Base-by-base conservation (phyloP, 768 basidiomycete species). In the Guyanaporus albipodus region DNA sequence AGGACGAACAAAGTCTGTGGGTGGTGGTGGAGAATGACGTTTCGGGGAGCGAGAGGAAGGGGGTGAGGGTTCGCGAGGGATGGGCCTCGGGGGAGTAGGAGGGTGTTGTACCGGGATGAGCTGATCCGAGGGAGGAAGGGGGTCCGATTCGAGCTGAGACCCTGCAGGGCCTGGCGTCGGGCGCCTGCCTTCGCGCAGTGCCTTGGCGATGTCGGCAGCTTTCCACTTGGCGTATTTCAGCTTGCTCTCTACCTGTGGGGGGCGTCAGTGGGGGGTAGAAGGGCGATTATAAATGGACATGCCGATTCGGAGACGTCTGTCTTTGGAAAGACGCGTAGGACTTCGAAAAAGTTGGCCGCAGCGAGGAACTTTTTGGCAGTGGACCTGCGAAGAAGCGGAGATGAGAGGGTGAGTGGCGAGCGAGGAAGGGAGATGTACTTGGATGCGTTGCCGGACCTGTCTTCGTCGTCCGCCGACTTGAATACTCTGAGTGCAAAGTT, bases 191-290 rank as follows among this genome's bases (percentile, higher is more conserved):
- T 97, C 95, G n/a, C 94, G 83, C 61, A 93, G 79, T 1, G 95
- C 93, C 66, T 90, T 97, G 15, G 90, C 82, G 17, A 98, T 93
- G 52, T 96, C 92, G 11, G 87, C 85, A 29, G 95, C 95, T 65
- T 97, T 97, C 94, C 96, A 99, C 65, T 96, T 91, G 4, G 93
- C 80, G 68, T 98, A 99, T 46, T 81, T 83, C 28, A 95, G 80
- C 67, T 96, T 98, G 52, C 87, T 87, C 55, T 83, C 83, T 52
- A 82, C 80, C 91, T 95, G 51, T 8, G 8, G 26, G 29, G 28
- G n/a, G 8, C 0, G 48, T 54, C n/a, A 46, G 40, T 8, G 39
- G 21, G n/a, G 28, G 24, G 48, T 17, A 47, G 21, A 46, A 8
- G 38, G 23, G 8, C 33, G 6, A 33, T 24, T 15, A 23, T 11